Conservation (phyloP, 169 alveolate species). For the Cryptosporidium xiaoi region DNA sequence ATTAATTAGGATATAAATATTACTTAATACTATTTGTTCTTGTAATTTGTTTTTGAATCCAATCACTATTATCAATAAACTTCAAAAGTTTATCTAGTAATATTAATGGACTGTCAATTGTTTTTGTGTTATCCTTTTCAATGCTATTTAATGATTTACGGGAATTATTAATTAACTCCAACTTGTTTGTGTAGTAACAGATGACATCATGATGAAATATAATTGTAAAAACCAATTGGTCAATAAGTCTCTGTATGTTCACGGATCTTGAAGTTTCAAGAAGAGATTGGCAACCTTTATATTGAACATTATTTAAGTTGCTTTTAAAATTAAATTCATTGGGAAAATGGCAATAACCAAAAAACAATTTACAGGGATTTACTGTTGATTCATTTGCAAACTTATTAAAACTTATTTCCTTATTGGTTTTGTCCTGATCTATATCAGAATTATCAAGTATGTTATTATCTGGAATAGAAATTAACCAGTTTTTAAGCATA, state of each 20-base stretch:
- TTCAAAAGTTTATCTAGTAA: not conserved
- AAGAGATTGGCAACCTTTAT: not conserved
- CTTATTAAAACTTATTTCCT: not conserved
- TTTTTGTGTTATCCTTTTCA: not conserved
- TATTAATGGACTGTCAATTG: not conserved
- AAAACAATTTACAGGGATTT: too few relatives aligned
- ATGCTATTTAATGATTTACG: constrained; percentile 22
- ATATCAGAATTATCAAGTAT: not conserved
- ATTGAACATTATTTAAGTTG: not conserved
- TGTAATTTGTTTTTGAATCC: not conserved
- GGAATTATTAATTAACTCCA: constrained; percentile 3
- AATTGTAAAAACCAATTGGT: constrained; percentile 35
- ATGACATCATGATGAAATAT: constrained; percentile 34
- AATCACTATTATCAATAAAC: constrained; percentile 21
- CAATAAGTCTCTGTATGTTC: constrained; percentile 33
- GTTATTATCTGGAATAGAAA: not conserved
- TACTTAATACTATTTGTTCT: not conserved
- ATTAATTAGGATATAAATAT: not conserved
- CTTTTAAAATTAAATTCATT: not conserved
- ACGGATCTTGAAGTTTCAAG: constrained; percentile 5
- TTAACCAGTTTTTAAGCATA: constrained; percentile 13
- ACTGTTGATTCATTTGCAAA: too few relatives aligned
- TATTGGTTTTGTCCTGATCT: not conserved
- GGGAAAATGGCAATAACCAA: not conserved
- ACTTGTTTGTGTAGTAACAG: too few relatives aligned